Percentiles rank a stretch among this genome's conserved stretches.
phyloP scores from a whole-genome alignment of 306 rosid genomes.

The Citrullus amarus region DNA sequence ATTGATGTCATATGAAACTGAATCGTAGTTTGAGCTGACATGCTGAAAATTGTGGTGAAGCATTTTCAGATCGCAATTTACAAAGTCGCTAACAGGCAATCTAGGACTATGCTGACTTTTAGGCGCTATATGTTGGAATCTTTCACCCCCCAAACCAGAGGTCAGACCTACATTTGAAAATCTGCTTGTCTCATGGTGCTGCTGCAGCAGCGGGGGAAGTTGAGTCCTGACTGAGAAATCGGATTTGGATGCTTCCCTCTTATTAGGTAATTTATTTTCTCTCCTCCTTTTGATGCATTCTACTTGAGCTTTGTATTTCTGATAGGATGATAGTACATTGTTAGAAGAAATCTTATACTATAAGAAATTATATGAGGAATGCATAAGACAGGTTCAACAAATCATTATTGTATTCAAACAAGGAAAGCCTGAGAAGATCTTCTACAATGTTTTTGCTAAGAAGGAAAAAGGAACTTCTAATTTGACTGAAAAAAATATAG shows the following conservation, averaged over 20 bases:
- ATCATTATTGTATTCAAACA: not conserved
- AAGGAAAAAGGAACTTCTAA: not conserved
- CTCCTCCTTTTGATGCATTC: not conserved
- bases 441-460: not conserved
- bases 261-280: not conserved
- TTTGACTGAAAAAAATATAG: not conserved
- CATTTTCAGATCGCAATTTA: not conserved
- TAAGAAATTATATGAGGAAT: not conserved
- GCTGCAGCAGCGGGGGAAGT: not conserved
- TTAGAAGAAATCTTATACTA: not conserved
- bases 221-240: not conserved
- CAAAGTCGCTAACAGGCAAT: not conserved
- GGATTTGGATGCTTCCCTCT: not conserved
- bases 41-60: not conserved
- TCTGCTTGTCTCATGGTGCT: not conserved
- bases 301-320: slow-evolving; percentile 22
- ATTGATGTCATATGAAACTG: not conserved
- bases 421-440: not conserved
- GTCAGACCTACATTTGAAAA: not conserved
- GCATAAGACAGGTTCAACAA: not conserved
- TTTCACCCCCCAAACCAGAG: not conserved
- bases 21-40: not conserved
- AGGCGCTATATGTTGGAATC: not conserved
- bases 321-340: not conserved
- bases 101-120: not conserved